Evolutionary conservation across 495 filamentous ascomycete genomes (phyloP).

Genomic region (Neurospora sublineolata): DNA sequence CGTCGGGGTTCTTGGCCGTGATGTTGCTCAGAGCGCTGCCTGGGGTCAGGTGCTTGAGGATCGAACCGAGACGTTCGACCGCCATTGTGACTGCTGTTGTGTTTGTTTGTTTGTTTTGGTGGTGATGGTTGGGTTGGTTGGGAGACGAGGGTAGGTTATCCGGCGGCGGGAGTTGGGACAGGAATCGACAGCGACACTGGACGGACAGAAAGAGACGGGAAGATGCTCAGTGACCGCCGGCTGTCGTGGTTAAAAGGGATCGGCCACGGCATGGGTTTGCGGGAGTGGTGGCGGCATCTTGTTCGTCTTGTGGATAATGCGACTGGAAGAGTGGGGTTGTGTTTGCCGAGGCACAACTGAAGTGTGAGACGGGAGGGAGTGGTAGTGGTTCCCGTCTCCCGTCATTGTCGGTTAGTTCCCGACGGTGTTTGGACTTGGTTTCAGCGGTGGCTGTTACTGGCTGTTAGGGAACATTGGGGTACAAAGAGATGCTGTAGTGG

Average conservation of each 20-base stretch:
- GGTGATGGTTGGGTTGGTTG: neutral
- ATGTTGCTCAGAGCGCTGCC: conserved; percentile 53
- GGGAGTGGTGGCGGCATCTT: neutral
- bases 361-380: neutral
- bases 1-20: conserved; percentile 87
- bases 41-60: conserved; percentile 78
- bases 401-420: neutral
- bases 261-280: neutral
- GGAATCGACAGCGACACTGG: neutral
- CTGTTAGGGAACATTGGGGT: neutral
- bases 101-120: neutral
- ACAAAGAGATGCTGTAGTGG: neutral
- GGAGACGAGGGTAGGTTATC: neutral
- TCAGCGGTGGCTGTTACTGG: neutral
- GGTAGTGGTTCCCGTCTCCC: neutral
- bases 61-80: conserved; percentile 69
- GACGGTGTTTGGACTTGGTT: neutral
- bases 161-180: neutral
- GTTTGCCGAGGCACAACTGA: conserved; percentile 14
- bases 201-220: neutral
- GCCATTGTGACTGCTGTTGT: conserved; percentile 50
- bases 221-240: neutral
- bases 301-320: neutral
- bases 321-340: conserved; percentile 7
- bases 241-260: neutral